Conservation (phyloP, 768 basidiomycete genomes). For the Neoboletus brunneissimus region DNA sequence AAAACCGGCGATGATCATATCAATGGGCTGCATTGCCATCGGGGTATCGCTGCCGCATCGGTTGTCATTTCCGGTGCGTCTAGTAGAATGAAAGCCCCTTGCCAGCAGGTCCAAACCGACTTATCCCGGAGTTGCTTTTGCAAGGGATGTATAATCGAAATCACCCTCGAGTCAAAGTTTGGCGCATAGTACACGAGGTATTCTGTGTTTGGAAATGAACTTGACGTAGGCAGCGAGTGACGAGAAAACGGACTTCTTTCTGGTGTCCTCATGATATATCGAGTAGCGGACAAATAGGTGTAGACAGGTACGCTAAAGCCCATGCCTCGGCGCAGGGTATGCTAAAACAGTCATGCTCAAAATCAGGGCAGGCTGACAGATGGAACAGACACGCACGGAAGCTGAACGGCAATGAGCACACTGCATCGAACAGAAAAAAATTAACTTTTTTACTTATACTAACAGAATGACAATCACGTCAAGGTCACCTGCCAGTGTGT, state of each 20-base stretch:
- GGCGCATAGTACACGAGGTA: slow-evolving; percentile 78
- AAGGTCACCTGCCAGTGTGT: no score
- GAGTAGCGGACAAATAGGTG: slow-evolving; percentile 49
- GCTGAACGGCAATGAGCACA: slow-evolving; percentile 43
- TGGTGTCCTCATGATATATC: slow-evolving; percentile 75
- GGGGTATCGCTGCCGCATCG: slow-evolving; percentile 26
- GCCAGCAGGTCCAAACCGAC: slow-evolving; percentile 94
- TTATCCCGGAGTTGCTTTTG: slow-evolving; percentile 94
- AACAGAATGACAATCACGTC: no score
- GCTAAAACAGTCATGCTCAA: slow-evolving; percentile 30
- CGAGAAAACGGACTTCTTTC: slow-evolving; percentile 72
- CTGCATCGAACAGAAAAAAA: no score
- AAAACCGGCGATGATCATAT: no score
- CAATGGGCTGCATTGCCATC: no score
- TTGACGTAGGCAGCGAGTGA: not conserved
- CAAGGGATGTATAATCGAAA: slow-evolving; percentile 81
- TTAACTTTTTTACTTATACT: no score
- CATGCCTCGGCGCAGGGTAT: slow-evolving; percentile 60
- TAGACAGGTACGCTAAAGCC: slow-evolving; percentile 44
- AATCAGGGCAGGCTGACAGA: not conserved
- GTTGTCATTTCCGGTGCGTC: slow-evolving; percentile 26
- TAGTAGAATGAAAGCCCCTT: slow-evolving; percentile 59
- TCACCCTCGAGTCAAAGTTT: slow-evolving; percentile 84
- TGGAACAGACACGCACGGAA: slow-evolving; percentile 37
- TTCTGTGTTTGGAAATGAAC: slow-evolving; percentile 45